phyloP scores from a whole-genome alignment of 2,329 filamentous ascomycete genomes.

The Scedosporium aurantiacum region DNA sequence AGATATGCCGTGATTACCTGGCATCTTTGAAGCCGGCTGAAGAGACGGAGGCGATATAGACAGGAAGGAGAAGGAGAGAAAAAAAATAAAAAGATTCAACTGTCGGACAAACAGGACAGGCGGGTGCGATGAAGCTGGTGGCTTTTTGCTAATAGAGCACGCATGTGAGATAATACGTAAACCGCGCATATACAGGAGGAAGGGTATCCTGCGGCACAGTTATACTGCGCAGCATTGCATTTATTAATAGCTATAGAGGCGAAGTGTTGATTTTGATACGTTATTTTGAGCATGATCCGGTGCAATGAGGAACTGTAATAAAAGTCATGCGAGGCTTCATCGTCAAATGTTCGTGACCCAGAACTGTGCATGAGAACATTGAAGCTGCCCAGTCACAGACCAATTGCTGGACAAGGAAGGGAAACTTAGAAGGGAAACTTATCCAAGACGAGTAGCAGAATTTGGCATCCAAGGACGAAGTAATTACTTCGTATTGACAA shows the following conservation, averaged over 20 bases:
- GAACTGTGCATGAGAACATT: too few species aligned
- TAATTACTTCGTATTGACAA: too few species aligned
- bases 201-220: not conserved
- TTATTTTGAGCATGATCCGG: not conserved
- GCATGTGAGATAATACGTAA: not conserved
- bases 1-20: slow-evolving; percentile 81
- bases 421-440: too few species aligned
- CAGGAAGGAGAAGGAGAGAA: not conserved
- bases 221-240: not conserved
- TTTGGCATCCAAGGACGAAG: too few species aligned
- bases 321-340: too few species aligned
- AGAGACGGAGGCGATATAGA: slow-evolving; percentile 11
- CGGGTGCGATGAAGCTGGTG: not conserved
- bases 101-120: slow-evolving; percentile 7
- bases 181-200: not conserved
- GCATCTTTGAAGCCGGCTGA: slow-evolving; percentile 45
- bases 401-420: too few species aligned
- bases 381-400: too few species aligned
- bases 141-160: not conserved
- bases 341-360: too few species aligned
- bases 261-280: not conserved
- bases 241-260: not conserved
- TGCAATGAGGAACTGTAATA: too few species aligned
- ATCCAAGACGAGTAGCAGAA: too few species aligned
- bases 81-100: slow-evolving; percentile 9